A percentile compares a stretch with the other conserved stretches of the same genome.
These are phyloP conservation scores for Cicer pinnatifidum DNA, from an alignment of 306 rosid genomes.

Conservation along the genomic window DNA sequence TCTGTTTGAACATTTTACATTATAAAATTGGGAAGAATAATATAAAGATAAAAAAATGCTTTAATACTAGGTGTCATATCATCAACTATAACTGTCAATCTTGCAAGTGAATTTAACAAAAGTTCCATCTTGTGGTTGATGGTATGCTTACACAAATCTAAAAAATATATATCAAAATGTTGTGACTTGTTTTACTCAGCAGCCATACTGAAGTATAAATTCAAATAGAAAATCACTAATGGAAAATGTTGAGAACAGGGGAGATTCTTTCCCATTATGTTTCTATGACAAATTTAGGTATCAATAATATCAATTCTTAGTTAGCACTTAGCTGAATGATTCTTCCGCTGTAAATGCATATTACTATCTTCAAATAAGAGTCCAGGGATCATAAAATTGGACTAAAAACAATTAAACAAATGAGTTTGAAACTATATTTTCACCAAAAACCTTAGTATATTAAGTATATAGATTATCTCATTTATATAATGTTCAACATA, in stretches of 20 bases:
- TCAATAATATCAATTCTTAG: constrained; percentile 9
- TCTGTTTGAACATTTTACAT: not conserved
- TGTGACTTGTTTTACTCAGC: not conserved
- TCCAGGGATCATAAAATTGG: no score
- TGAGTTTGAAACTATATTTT: no score
- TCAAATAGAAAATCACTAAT: constrained; percentile 11
- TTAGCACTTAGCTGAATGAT: not conserved
- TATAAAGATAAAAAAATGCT: not conserved
- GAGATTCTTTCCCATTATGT: not conserved
- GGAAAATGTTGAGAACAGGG: not conserved
- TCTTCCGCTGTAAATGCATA: not conserved
- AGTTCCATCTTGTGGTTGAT: constrained; percentile 7
- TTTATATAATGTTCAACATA: no score
- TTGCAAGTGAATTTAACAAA: constrained; percentile 5
- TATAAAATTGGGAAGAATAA: not conserved
- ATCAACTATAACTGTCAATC: not conserved
- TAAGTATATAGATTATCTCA: no score
- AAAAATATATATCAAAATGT: not conserved
- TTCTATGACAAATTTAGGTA: not conserved
- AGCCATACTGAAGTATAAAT: constrained; percentile 7
- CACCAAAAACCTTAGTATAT: no score
- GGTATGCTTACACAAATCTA: not conserved
- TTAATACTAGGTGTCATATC: not conserved
- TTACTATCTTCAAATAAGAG: no score
- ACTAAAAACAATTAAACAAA: no score